phyloP scores from a whole-genome alignment of 805 yeast species.

The Yarrowia sp. region DNA sequence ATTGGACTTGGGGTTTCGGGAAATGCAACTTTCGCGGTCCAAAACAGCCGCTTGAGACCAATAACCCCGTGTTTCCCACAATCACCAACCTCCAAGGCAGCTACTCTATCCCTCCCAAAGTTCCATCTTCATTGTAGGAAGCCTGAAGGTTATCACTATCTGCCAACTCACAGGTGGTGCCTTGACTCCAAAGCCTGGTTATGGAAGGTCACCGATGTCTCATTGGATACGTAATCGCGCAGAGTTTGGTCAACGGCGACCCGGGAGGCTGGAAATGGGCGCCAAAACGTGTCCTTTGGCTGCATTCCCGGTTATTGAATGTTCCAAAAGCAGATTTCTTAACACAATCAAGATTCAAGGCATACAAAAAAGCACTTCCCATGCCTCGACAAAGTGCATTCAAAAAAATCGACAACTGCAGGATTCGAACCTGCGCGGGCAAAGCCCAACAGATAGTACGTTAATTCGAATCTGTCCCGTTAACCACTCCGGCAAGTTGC shows the following conservation, averaged over 20 bases:
- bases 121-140: constrained; percentile 2
- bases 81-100: constrained; percentile 18
- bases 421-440: constrained; percentile 52
- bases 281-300: not conserved
- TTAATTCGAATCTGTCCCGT: constrained; percentile 39
- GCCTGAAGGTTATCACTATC: not conserved
- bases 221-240: not conserved
- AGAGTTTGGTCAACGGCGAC: not conserved
- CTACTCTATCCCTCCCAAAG: constrained; percentile 14
- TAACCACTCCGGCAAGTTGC: constrained; percentile 40
- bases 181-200: constrained; percentile 11
- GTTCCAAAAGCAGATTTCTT: not conserved
- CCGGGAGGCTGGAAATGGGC: not conserved
- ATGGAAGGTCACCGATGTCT: constrained; percentile 6
- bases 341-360: constrained; percentile 1
- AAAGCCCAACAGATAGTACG: constrained; percentile 45
- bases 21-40: not conserved
- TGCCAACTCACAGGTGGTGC: constrained; percentile 20
- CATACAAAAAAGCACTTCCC: too few species aligned
- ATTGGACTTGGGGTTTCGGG: not conserved
- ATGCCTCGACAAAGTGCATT: not conserved
- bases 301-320: not conserved
- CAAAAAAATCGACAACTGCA: constrained; percentile 47
- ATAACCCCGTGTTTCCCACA: not conserved
- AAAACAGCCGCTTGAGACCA: not conserved